phyloP scores from a whole-genome alignment of 2,329 filamentous ascomycete species.

The Arthrobotrys iridis region DNA sequence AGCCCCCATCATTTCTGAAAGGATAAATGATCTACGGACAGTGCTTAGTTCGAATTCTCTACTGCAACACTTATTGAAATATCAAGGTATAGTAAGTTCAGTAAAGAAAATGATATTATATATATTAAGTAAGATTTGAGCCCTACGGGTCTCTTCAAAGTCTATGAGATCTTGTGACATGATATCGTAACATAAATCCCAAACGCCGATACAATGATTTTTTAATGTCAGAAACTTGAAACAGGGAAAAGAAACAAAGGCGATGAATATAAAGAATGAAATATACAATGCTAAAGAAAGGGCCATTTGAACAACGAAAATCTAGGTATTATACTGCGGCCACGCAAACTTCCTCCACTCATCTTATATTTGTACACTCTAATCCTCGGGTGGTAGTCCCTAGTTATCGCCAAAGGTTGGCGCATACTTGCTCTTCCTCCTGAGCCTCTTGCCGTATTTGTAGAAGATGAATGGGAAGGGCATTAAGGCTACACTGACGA shows the following conservation, averaged over 20 bases:
- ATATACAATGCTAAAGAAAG: neutral
- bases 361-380: neutral
- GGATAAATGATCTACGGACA: too few species aligned
- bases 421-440: constrained; percentile 65
- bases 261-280: neutral
- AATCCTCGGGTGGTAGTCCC: too few species aligned
- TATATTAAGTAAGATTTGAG: neutral
- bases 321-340: neutral
- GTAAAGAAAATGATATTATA: neutral
- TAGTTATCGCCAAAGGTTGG: constrained; percentile 51
- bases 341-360: neutral
- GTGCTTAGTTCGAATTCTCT: too few species aligned
- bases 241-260: too few species aligned
- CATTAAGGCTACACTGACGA: constrained; percentile 68
- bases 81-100: neutral
- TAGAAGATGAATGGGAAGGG: constrained; percentile 74
- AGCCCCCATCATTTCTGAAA: too few species aligned
- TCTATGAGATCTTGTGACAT: neutral
- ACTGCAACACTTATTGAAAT: too few species aligned
- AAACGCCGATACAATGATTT: constrained; percentile 12
- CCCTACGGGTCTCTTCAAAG: neutral
- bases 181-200: constrained; percentile 8
- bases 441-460: constrained; percentile 69
- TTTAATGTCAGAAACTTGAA: neutral
- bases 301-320: neutral